phyloP scores from a whole-genome alignment of 768 basidiomycete genomes.

The Mycena leptocephala region DNA sequence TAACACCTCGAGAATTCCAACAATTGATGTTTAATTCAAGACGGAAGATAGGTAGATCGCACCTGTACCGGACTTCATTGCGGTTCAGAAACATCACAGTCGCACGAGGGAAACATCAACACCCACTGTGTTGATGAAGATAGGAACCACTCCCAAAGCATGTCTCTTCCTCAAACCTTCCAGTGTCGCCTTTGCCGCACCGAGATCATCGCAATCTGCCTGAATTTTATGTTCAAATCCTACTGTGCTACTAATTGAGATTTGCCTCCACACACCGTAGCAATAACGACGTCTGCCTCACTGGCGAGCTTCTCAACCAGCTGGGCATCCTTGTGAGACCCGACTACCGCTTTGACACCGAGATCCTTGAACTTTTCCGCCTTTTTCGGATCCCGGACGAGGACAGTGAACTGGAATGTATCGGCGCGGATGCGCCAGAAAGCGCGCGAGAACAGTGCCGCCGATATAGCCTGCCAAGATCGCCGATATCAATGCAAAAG shows the following conservation, averaged over 20 bases:
- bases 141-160: constrained; percentile 57
- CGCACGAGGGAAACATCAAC: neutral
- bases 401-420: constrained; percentile 58
- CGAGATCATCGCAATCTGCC: constrained; percentile 66
- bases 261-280: neutral
- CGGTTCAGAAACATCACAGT: neutral
- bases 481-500: neutral
- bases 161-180: constrained; percentile 67
- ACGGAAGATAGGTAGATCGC: neutral
- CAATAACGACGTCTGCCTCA: constrained; percentile 44
- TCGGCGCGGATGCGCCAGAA: constrained; percentile 54
- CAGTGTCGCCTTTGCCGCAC: constrained; percentile 63
- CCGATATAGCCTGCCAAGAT: constrained; percentile 71
- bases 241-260: neutral
- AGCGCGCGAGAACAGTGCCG: constrained; percentile 60
- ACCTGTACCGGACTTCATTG: constrained; percentile 67
- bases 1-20: constrained; percentile 49
- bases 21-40: neutral
- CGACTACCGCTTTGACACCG: constrained; percentile 57
- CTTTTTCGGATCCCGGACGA: constrained; percentile 63
- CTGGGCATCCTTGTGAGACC: constrained; percentile 61
- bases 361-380: constrained; percentile 59
- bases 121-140: constrained; percentile 77
- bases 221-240: constrained; percentile 21
- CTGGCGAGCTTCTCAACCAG: constrained; percentile 62